Percentiles rank a stretch among this genome's conserved stretches.
Conservation (phyloP, 106 monocot genomes). For the Ottelia alismoides region DNA sequence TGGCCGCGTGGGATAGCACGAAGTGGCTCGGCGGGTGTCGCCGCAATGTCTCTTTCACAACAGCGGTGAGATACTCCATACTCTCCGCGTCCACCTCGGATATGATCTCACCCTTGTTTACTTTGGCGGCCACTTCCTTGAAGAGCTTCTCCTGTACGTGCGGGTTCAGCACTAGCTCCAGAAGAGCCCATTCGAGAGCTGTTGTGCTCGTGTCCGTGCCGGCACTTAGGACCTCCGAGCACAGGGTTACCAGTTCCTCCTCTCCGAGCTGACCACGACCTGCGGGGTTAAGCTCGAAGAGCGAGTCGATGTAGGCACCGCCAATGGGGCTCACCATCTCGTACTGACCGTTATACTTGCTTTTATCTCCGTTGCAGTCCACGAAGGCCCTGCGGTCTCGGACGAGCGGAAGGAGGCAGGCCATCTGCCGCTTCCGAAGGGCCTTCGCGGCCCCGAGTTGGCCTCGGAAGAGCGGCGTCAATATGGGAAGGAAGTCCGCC, state of each 20-base stretch:
- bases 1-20: conserved; percentile 15
- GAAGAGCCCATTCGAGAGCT: conserved; percentile 33
- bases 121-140: conserved; percentile 30
- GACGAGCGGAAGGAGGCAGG: conserved; percentile 45
- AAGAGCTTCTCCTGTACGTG: conserved; percentile 25
- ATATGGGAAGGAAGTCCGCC: conserved; percentile 52
- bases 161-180: conserved; percentile 35
- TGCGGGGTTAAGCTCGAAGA: conserved; percentile 23
- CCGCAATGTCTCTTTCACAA: conserved; percentile 55
- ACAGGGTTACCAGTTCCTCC: conserved; percentile 58
- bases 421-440: conserved; percentile 41
- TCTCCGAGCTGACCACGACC: conserved; percentile 34
- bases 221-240: conserved; percentile 47
- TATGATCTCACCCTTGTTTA: conserved; percentile 5
- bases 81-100: conserved; percentile 43
- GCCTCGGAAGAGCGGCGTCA: conserved; percentile 44
- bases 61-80: conserved; percentile 50
- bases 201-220: conserved; percentile 38
- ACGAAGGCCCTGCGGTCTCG: conserved; percentile 31
- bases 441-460: conserved; percentile 31
- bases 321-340: conserved; percentile 16
- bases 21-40: conserved; percentile 79
- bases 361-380: too few relatives aligned
- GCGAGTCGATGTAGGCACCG: conserved; percentile 53
- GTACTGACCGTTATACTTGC: conserved; percentile 16